Percentiles rank a stretch among this genome's conserved stretches.
These are phyloP conservation scores for Firmiana major DNA, from an alignment of 345 rosid genomes.

Conservation along the genomic window DNA sequence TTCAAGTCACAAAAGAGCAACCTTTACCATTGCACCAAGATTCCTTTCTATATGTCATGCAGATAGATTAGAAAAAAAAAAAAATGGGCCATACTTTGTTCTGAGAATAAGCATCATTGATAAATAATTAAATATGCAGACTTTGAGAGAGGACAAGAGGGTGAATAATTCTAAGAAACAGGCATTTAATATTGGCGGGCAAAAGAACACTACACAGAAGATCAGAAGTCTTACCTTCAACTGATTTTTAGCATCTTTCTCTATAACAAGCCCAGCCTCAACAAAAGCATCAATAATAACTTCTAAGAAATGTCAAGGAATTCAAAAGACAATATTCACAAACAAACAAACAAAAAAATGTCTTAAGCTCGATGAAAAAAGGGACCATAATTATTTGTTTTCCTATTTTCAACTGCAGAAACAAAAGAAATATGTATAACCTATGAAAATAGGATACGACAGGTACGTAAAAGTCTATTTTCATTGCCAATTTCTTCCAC, in stretches of 20 bases:
- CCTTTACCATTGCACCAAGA: too few species aligned
- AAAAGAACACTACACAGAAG: not conserved
- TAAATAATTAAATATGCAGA: not conserved
- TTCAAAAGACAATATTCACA: conserved; percentile 15
- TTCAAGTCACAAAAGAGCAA: too few species aligned
- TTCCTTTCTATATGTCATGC: not conserved
- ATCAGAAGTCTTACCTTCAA: conserved; percentile 52
- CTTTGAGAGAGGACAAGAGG: not conserved
- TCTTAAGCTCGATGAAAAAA: not conserved
- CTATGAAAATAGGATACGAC: conserved; percentile 58
- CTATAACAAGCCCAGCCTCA: conserved; percentile 82
- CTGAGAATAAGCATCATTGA: not conserved
- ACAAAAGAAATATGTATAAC: not conserved
- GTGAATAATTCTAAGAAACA: not conserved
- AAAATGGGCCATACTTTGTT: not conserved
- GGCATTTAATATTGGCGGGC: not conserved
- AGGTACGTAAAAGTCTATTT: conserved; percentile 64
- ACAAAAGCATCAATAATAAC: conserved; percentile 72
- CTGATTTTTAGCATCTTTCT: conserved; percentile 60
- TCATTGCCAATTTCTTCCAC: conserved; percentile 72
- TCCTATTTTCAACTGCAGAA: conserved; percentile 6
- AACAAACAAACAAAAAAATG: not conserved
- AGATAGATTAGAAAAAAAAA: not conserved
- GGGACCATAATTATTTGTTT: not conserved
- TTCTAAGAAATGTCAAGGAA: conserved; percentile 59